Evolutionary conservation across 495 filamentous ascomycete species (phyloP).

Genomic region (Penicillium macrosclerotiorum): DNA sequence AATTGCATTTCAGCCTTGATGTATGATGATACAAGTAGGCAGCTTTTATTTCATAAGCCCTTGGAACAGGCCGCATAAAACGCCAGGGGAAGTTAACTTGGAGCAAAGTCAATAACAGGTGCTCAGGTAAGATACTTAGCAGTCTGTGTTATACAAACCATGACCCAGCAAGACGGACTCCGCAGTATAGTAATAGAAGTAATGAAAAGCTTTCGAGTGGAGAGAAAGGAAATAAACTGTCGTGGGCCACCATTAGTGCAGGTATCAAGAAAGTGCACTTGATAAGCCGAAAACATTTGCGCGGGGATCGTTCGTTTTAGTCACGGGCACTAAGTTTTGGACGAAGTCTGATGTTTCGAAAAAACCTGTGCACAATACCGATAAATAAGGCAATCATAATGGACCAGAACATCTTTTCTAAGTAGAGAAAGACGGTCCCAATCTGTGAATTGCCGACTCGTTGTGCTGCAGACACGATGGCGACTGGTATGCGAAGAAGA

Average conservation of each 20-base stretch:
- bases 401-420: conserved; percentile 9
- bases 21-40: too few species aligned
- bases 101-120: too few species aligned
- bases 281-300: too few species aligned
- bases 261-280: too few species aligned
- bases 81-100: too few species aligned
- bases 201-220: too few species aligned
- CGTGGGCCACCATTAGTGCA: too few species aligned
- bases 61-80: too few species aligned
- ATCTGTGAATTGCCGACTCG: conserved; percentile 6
- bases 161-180: too few species aligned
- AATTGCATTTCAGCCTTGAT: not conserved
- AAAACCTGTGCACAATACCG: not conserved
- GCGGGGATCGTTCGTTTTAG: too few species aligned
- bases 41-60: too few species aligned
- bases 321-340: not conserved
- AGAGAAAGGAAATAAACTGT: too few species aligned
- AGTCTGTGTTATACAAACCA: not conserved
- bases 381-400: not conserved
- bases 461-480: not conserved
- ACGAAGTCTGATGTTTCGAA: not conserved
- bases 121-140: not conserved
- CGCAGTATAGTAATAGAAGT: not conserved
- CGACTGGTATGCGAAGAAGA: conserved; percentile 5
- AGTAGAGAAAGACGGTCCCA: conserved; percentile 2